Evolutionary conservation across 352 stramenopile species (phyloP).

Genomic region (Pythium dissimile): DNA sequence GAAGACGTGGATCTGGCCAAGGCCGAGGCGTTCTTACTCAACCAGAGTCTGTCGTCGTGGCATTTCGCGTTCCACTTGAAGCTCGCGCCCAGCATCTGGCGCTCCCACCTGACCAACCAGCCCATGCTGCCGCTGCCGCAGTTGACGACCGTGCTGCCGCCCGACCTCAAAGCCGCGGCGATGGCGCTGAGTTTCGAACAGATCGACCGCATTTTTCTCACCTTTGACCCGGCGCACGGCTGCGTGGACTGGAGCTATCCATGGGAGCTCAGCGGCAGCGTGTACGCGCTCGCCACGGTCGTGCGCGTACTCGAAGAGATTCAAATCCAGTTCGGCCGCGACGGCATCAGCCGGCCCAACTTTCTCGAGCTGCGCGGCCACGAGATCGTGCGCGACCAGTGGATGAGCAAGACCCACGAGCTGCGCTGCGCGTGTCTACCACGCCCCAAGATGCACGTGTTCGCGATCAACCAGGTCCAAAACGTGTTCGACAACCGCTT

Average conservation of each 20-base stretch:
- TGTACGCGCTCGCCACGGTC: constrained; percentile 51
- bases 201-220: constrained; percentile 22
- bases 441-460: constrained; percentile 62
- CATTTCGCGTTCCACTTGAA: constrained; percentile 72
- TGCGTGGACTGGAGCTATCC: constrained; percentile 79
- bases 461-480: constrained; percentile 87
- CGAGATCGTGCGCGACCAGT: constrained; percentile 32
- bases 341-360: constrained; percentile 58
- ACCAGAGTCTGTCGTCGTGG: constrained; percentile 4
- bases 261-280: constrained; percentile 82
- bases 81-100: constrained; percentile 72
- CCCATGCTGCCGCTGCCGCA: constrained; percentile 43
- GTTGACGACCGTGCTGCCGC: constrained; percentile 25
- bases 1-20: constrained; percentile 40
- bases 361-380: constrained; percentile 58
- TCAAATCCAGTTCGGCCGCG: constrained; percentile 19
- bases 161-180: background rate
- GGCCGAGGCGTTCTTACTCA: constrained; percentile 19
- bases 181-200: constrained; percentile 14
- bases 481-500: constrained; percentile 70
- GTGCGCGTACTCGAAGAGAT: constrained; percentile 30
- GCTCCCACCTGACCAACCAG: constrained; percentile 58
- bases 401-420: constrained; percentile 23
- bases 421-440: constrained; percentile 43
- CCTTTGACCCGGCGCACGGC: constrained; percentile 47